Evolutionary conservation across 805 yeast genomes (phyloP), one percentile per base, ranked within the genome.

Genomic region (Dipodascus geniculatus): DNA sequence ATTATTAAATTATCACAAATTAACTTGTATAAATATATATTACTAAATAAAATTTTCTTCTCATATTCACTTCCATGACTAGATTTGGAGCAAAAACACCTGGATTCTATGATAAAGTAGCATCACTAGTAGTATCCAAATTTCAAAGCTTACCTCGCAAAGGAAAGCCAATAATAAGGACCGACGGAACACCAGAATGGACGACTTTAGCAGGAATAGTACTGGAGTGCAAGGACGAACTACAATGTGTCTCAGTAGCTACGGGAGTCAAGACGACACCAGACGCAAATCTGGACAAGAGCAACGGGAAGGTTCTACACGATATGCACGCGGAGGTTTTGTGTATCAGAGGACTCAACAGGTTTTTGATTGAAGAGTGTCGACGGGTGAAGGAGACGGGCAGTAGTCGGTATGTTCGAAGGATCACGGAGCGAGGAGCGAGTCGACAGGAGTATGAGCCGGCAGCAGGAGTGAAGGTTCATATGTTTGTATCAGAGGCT

Each of bases 261-360:
- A 87, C 97, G 0, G 99, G 99, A 0, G 85, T 88, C 51, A 93
- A 93, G 63, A 77, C 87, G 0, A 61, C 77, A 19, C 90, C 97
- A 0, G 79, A 83, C 60, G 64, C 58, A 1, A 62, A 58, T 1
- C 65, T 84, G 0, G 56, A 64, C 2, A 68, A 70, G 50, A 69
- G 78, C 1, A 54, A 70, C 0, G 97, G 98, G 0, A 63, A 65
- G 17, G 65, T 88, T 6, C 71, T 91, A 0, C 98, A 91, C 62
- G 98, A 91, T 66, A 72, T 82, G 65, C 99, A 91, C 69, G 97
- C 98, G 0, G 99, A 91, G 63, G 77, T 89, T 1, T 68, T 93
- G 16, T 78, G 85, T 0, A 54, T 90, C 0, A 68, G 98, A 23
- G 78, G 81, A 1, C 80, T 91, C 63, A 90, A 90, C 60, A 66